phyloP scores from a whole-genome alignment of 2,329 filamentous ascomycete species.

The Amesomyces nigricolor region DNA sequence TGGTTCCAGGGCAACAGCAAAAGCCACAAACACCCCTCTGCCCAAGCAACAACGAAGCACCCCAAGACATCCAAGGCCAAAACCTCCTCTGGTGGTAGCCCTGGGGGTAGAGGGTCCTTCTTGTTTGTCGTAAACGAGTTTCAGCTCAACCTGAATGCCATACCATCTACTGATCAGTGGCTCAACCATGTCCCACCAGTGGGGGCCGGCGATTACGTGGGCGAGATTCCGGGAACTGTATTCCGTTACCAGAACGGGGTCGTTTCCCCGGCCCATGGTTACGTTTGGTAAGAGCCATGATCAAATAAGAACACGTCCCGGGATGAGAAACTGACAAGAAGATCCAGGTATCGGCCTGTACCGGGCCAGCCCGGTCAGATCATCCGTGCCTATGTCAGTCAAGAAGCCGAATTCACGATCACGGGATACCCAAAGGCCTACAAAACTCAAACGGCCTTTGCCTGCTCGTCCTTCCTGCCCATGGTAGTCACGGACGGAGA shows the following conservation, averaged over 20 bases:
- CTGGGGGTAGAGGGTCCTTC: constrained; percentile 25
- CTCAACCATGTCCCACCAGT: constrained; percentile 32
- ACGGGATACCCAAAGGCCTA: constrained; percentile 19
- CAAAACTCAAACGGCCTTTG: constrained; percentile 31
- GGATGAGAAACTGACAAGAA: too few relatives aligned
- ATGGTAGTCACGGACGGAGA: constrained; percentile 29
- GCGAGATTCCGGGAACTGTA: constrained; percentile 31
- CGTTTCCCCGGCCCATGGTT: constrained; percentile 25
- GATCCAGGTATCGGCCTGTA: constrained; percentile 1
- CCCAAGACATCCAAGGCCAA: neutral
- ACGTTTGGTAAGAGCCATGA: constrained; percentile 20
- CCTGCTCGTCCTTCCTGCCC: constrained; percentile 35
- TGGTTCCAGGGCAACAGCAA: neutral
- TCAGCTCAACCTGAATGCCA: constrained; percentile 15
- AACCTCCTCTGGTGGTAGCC: too few relatives aligned
- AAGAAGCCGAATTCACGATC: neutral
- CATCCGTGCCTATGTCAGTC: neutral
- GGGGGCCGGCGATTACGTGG: constrained; percentile 21
- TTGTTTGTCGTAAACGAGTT: constrained; percentile 38
- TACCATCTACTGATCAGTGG: constrained; percentile 21
- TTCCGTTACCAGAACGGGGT: constrained; percentile 34
- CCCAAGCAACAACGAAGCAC: neutral
- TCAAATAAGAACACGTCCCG: neutral
- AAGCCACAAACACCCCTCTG: neutral
- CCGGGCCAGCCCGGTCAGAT: constrained; percentile 12